phyloP scores from a whole-genome alignment of 2,329 filamentous ascomycete species.

The Cladophialophora carrionii region DNA sequence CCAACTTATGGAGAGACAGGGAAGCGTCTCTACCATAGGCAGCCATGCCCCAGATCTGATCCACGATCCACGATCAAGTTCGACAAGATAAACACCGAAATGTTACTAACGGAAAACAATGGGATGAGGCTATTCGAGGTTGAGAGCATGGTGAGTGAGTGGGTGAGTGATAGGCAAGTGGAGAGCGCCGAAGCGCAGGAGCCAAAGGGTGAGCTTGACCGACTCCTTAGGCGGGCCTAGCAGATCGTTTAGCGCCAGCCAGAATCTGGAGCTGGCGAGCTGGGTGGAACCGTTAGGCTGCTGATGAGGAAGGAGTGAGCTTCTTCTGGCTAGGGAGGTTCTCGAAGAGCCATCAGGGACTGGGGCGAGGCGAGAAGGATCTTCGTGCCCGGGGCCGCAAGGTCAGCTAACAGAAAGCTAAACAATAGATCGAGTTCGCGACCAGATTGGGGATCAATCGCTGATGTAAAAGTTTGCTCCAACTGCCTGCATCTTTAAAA shows the following conservation, averaged over 20 bases:
- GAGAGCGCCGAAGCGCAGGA: not conserved
- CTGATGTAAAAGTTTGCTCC: conserved; percentile 3
- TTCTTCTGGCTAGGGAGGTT: conserved; percentile 8
- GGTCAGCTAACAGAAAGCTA: not conserved
- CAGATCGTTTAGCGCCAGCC: not conserved
- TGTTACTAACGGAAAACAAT: conserved; percentile 3
- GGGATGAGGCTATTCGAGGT: conserved; percentile 11
- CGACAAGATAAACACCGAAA: conserved; percentile 8
- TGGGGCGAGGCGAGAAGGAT: conserved; percentile 9
- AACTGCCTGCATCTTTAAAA: not conserved
- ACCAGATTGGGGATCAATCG: not conserved
- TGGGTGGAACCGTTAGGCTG: conserved; percentile 9
- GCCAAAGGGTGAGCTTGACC: conserved; percentile 1
- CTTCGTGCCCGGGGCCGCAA: not conserved
- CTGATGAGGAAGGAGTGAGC: conserved; percentile 11
- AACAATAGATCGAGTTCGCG: not conserved
- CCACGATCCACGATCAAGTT: conserved; percentile 10
- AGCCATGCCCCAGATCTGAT: conserved; percentile 1
- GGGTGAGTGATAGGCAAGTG: conserved; percentile 13
- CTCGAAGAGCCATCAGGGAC: not conserved
- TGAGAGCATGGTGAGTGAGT: not conserved
- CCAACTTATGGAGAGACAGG: not conserved
- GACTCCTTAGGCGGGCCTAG: conserved; percentile 9
- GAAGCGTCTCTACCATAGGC: conserved; percentile 2
- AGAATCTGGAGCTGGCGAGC: conserved; percentile 1